A percentile compares a stretch with the other conserved stretches of the same genome.
phyloP scores from a whole-genome alignment of 2,329 filamentous ascomycete genomes.

The Fusarium sp. region DNA sequence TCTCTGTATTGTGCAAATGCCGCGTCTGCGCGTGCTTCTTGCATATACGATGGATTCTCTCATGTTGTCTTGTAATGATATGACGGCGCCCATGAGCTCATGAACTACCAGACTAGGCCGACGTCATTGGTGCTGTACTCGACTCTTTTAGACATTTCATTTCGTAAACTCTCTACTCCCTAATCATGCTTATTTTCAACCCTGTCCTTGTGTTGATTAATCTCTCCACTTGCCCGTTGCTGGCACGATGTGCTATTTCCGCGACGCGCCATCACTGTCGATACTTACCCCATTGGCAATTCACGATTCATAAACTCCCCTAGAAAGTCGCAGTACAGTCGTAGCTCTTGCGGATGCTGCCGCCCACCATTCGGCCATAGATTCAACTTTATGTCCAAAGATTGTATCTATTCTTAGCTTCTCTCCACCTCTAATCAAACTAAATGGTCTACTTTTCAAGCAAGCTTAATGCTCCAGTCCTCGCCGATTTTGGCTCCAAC shows the following conservation, averaged over 20 bases:
- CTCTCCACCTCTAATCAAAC: conserved; percentile 38
- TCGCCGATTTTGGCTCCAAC: conserved; percentile 65
- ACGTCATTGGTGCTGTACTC: conserved; percentile 4
- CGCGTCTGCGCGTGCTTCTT: too few species aligned
- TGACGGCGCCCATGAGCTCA: neutral
- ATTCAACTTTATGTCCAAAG: conserved; percentile 5
- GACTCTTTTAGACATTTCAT: neutral
- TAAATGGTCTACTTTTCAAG: conserved; percentile 25
- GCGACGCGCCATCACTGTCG: conserved; percentile 31
- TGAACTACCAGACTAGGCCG: neutral
- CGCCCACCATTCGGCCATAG: conserved; percentile 8
- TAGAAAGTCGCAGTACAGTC: conserved; percentile 5
- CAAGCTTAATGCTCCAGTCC: conserved; percentile 64
- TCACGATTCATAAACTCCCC: neutral
- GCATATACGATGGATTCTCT: neutral
- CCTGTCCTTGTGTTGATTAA: conserved; percentile 8
- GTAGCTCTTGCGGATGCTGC: conserved; percentile 25
- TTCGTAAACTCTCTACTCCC: conserved; percentile 4
- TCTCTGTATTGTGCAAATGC: too few species aligned
- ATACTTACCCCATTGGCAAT: conserved; percentile 36
- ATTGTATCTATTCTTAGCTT: conserved; percentile 39
- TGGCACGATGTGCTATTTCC: conserved; percentile 12
- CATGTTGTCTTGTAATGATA: conserved; percentile 10
- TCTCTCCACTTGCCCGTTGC: conserved; percentile 19
- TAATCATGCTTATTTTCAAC: conserved; percentile 30